Conservation (phyloP, 2,329 filamentous ascomycete species). For the Hymenoscyphus occultus region DNA sequence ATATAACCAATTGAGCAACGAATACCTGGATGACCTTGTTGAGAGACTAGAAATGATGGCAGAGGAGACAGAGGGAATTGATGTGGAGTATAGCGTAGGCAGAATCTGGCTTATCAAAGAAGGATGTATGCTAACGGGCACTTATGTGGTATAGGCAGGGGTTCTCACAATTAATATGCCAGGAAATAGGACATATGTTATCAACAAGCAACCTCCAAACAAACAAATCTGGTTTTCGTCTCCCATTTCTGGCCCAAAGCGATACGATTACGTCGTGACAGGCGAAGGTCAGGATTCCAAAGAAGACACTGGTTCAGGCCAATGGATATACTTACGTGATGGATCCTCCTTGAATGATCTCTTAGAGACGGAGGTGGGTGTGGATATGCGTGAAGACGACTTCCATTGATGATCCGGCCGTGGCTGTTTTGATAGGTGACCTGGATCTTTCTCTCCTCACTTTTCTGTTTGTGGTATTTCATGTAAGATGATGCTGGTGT, state of each 20-base stretch:
- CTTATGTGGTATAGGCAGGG: slow-evolving; percentile 59
- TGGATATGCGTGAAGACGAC: slow-evolving; percentile 44
- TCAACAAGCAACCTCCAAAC: slow-evolving; percentile 98
- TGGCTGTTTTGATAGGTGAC: slow-evolving; percentile 6
- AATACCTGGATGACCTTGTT: slow-evolving; percentile 62
- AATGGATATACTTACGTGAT: slow-evolving; percentile 88
- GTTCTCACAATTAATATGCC: slow-evolving; percentile 75
- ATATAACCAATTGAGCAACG: slow-evolving; percentile 76
- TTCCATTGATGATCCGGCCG: neutral
- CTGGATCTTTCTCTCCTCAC: neutral
- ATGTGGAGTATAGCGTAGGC: slow-evolving; percentile 85
- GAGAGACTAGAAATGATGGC: slow-evolving; percentile 67
- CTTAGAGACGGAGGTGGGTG: slow-evolving; percentile 70
- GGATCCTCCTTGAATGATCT: slow-evolving; percentile 71
- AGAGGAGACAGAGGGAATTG: slow-evolving; percentile 71
- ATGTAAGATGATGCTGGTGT: neutral
- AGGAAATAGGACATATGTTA: slow-evolving; percentile 75
- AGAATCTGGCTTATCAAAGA: slow-evolving; percentile 1
- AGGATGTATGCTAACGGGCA: slow-evolving; percentile 4
- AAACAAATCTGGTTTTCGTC: slow-evolving; percentile 97
- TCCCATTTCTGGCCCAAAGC: slow-evolving; percentile 85
- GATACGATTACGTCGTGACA: slow-evolving; percentile 81
- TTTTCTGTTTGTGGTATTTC: neutral
- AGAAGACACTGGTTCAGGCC: slow-evolving; percentile 68
- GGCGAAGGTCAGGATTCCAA: slow-evolving; percentile 75